Evolutionary conservation across 2,329 filamentous ascomycete species (phyloP).

Genomic region (Aspergillus clavatus): DNA sequence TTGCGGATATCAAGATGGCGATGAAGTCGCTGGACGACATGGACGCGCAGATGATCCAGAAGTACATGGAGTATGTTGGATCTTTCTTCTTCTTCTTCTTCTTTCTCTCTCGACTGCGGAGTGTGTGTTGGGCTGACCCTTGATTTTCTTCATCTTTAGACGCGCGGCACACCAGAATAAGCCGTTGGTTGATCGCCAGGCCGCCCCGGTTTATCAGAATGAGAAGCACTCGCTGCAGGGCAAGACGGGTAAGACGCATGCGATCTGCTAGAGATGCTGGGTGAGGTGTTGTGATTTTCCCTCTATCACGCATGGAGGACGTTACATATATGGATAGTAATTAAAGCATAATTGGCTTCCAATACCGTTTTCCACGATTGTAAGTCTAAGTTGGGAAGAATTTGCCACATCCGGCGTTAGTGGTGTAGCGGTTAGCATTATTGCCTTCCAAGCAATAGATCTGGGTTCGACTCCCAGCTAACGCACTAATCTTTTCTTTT

Average conservation of each 20-base stretch:
- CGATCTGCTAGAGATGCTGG: conserved; percentile 59
- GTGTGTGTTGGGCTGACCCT: neutral
- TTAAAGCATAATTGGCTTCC: no score
- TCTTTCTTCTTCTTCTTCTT: no score
- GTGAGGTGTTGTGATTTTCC: no score
- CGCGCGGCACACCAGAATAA: neutral
- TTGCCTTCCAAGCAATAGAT: conserved; percentile 4
- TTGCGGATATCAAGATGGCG: conserved; percentile 72
- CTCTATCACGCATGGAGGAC: no score
- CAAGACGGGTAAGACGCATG: conserved; percentile 83
- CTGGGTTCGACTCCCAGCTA: no score
- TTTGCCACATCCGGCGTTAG: neutral
- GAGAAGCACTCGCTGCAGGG: conserved; percentile 82
- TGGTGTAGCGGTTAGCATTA: conserved; percentile 3
- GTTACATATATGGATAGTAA: no score
- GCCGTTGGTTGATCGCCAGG: neutral
- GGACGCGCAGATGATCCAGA: conserved; percentile 64
- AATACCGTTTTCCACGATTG: conserved; percentile 12
- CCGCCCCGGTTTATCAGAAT: conserved; percentile 50
- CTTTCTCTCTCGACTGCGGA: neutral
- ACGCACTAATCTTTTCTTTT: no score
- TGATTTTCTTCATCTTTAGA: no score
- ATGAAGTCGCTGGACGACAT: conserved; percentile 65
- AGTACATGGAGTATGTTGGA: conserved; percentile 56
- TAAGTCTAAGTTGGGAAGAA: no score